Conservation (phyloP, 257 asterid genomes). For the Leonotis leonurus region DNA sequence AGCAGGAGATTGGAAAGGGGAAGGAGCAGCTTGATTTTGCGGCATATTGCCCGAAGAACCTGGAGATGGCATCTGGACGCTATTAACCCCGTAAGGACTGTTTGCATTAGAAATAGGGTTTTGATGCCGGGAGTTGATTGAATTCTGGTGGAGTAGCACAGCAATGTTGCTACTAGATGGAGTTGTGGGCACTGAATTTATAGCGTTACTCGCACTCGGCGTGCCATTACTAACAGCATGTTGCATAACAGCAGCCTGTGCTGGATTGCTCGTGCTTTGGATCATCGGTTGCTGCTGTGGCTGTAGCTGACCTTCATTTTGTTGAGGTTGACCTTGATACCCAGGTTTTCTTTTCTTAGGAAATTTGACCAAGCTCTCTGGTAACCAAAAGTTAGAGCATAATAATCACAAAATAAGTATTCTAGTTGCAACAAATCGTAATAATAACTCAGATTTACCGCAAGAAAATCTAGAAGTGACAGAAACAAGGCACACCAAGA, state of each 20-base stretch:
- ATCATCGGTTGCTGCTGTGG: constrained; percentile 44
- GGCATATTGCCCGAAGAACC: constrained; percentile 51
- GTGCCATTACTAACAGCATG: constrained; percentile 44
- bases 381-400: not conserved
- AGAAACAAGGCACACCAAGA: not conserved
- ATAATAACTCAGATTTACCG: too few relatives aligned
- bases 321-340: constrained; percentile 54
- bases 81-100: constrained; percentile 46
- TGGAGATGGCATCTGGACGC: constrained; percentile 64
- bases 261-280: constrained; percentile 40
- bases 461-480: not conserved
- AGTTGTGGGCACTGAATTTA: constrained; percentile 37
- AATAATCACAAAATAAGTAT: not conserved
- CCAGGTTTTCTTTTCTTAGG: constrained; percentile 47
- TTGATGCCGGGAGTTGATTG: constrained; percentile 67
- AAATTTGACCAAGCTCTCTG: constrained; percentile 79
- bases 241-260: constrained; percentile 39
- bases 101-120: constrained; percentile 34
- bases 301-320: constrained; percentile 41
- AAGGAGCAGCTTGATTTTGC: constrained; percentile 44
- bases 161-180: constrained; percentile 39
- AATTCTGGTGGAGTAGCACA: constrained; percentile 64
- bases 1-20: constrained; percentile 65
- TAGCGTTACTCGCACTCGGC: constrained; percentile 33
- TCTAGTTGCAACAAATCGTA: too few relatives aligned